Evolutionary conservation across 2,329 filamentous ascomycete species (phyloP), one percentile per base, ranked within the genome.

Genomic region (Diaporthe nobilis): DNA sequence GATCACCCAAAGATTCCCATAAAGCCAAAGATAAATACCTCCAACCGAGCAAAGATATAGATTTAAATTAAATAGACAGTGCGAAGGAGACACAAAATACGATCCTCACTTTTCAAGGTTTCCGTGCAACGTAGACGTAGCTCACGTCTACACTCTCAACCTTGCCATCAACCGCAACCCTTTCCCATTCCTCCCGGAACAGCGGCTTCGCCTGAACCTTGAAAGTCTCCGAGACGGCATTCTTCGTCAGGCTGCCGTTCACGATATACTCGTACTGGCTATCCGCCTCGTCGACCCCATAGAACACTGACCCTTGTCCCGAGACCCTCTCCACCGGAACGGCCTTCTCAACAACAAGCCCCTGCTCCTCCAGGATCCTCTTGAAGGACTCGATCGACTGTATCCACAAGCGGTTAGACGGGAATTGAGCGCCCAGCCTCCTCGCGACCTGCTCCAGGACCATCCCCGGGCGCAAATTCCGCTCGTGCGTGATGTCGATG

Each of bases 1-100:
- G 81, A 83, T 42, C 89, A 91, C 77, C 89, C 90, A 28, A 86
- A 85, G 78, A 84, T 88, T 77, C 85, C 89, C 1, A 80, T 88
- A 37, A 84, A 84, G 75, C 85, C 87, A 9, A 85, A 80, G 57
- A 74, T 81, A 12, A 75, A 65, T 39, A 58, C 63, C 12, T 78
- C 78, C 22, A 77, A 78, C 12, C 87, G 82, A 74, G 84, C 88
- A 0, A 90, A 86, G 80, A 85, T 91, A 80, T 87, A 83, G 57
- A 73, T 25, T 37, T 20, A 37, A 37, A 44, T n/a, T 12, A 37
- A 47, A 1, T 1, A 47, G 75, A 22, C 4, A 9, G 10, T 42
- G 44, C 17, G 34, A 15, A 20, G 58, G 6, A 47, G 8, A 3
- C 53, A 42, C 61, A 34, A 39, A 4, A 13, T n/a, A 17, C 28